Evolutionary conservation across 2,329 filamentous ascomycete species (phyloP).

Genomic region (Rhynchosporium secalis): DNA sequence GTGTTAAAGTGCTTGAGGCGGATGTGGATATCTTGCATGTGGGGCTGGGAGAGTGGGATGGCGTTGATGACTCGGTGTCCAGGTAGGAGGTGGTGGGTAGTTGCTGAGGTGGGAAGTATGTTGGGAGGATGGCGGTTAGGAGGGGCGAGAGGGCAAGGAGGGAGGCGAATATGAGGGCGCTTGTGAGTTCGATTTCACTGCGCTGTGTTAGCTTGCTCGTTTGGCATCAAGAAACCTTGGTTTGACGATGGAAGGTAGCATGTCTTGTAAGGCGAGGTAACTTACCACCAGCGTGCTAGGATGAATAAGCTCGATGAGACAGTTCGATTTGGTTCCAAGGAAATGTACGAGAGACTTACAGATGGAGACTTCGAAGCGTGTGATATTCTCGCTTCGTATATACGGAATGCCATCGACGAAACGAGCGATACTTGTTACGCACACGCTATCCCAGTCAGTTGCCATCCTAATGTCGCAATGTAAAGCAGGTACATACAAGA

Average conservation of each 20-base stretch:
- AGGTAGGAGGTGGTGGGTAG: not conserved
- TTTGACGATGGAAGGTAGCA: not conserved
- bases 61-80: not conserved
- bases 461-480: not conserved
- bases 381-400: not conserved
- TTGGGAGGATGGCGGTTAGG: not conserved
- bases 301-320: not conserved
- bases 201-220: not conserved
- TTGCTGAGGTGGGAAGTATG: not conserved
- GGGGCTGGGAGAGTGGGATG: not conserved
- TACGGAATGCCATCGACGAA: not conserved
- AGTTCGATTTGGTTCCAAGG: too few relatives aligned
- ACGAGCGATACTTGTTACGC: not conserved
- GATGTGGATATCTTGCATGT: not conserved
- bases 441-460: not conserved
- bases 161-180: not conserved
- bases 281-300: slow-evolving; percentile 6
- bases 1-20: not conserved
- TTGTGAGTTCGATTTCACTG: slow-evolving; percentile 10
- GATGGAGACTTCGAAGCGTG: not conserved
- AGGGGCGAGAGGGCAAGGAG: not conserved
- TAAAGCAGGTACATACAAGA: not conserved
- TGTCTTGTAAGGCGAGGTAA: not conserved
- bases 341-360: not conserved
- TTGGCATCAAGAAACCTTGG: not conserved